These are phyloP conservation scores for Phyllostachys edulis DNA, from an alignment of 176 grass and related monocot genomes.

Conservation along the genomic window DNA sequence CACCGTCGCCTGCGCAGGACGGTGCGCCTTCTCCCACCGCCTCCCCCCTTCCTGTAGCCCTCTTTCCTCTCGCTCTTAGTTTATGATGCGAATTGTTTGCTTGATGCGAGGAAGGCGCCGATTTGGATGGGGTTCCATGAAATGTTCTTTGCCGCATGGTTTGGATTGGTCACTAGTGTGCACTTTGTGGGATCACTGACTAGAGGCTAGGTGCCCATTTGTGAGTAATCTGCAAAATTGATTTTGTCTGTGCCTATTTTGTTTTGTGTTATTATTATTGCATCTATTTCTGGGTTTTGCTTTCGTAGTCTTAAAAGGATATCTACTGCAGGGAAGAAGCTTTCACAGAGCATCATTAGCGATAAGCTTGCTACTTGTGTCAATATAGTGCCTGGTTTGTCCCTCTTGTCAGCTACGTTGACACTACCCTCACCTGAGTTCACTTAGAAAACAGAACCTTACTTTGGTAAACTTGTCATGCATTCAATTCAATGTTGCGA, in stretches of 20 bases:
- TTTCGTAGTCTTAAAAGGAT: background rate
- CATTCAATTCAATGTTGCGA: background rate
- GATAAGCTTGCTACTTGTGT: slow-evolving; percentile 87
- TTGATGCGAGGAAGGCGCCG: background rate
- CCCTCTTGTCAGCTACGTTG: background rate
- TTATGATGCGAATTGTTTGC: no score
- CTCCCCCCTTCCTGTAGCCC: slow-evolving; percentile 46
- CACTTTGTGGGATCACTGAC: background rate
- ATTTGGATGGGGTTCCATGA: background rate
- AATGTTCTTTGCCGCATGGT: background rate
- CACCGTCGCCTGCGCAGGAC: slow-evolving; percentile 44
- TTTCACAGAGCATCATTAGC: slow-evolving; percentile 80
- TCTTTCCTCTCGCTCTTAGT: background rate
- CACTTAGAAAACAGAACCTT: no score
- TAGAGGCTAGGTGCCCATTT: background rate
- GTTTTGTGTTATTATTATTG: background rate
- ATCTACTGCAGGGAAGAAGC: slow-evolving; percentile 53
- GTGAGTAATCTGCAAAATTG: background rate
- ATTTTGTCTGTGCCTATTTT: background rate
- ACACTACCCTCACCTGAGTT: no score
- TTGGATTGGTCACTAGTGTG: background rate
- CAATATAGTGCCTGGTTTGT: slow-evolving; percentile 70
- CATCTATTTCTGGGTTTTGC: background rate
- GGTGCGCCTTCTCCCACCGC: slow-evolving; percentile 44
- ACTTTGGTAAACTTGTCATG: no score